Percentiles rank a stretch among this genome's conserved stretches.
phyloP scores from a whole-genome alignment of 169 alveolate genomes.

The Eimeria praecox region DNA sequence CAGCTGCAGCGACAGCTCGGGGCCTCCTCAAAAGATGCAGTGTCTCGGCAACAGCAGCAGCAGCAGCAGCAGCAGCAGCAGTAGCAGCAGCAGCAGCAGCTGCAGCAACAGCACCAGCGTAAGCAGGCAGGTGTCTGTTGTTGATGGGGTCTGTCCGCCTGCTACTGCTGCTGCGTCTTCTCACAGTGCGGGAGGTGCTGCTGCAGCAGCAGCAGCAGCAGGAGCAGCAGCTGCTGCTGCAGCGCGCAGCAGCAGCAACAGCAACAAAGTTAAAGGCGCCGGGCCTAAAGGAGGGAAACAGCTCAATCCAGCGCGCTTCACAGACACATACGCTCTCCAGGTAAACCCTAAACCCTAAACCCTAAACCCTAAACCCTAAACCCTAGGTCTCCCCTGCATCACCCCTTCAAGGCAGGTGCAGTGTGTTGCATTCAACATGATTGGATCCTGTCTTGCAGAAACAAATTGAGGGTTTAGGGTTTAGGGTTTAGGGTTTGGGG shows the following conservation, averaged over 20 bases:
- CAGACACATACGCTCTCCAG: conserved; percentile 55
- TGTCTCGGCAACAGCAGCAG: conserved; percentile 54
- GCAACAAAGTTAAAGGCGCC: conserved; percentile 44
- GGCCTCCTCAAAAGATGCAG: conserved; percentile 39
- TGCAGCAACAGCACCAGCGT: conserved; percentile 35
- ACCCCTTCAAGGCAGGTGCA: background rate
- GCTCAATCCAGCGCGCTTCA: conserved; percentile 62
- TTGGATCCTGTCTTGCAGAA: background rate
- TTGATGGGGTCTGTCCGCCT: conserved; percentile 31
- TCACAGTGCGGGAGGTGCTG: background rate
- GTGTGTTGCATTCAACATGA: background rate
- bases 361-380: background rate
- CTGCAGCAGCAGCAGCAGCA: conserved; percentile 26
- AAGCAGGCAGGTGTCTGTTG: conserved; percentile 21
- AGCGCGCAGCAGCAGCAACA: conserved; percentile 28
- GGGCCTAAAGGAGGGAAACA: conserved; percentile 62
- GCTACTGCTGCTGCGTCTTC: background rate
- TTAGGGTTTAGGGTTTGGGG: background rate
- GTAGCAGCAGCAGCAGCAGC: conserved; percentile 7
- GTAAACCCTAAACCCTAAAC: conserved; percentile 8
- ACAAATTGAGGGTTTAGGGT: background rate
- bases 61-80: conserved; percentile 49
- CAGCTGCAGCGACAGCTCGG: conserved; percentile 51
- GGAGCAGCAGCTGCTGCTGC: conserved; percentile 14
- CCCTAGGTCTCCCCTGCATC: background rate